Evolutionary conservation across 106 monocot genomes (phyloP).

Genomic region (Ottelia alismoides): DNA sequence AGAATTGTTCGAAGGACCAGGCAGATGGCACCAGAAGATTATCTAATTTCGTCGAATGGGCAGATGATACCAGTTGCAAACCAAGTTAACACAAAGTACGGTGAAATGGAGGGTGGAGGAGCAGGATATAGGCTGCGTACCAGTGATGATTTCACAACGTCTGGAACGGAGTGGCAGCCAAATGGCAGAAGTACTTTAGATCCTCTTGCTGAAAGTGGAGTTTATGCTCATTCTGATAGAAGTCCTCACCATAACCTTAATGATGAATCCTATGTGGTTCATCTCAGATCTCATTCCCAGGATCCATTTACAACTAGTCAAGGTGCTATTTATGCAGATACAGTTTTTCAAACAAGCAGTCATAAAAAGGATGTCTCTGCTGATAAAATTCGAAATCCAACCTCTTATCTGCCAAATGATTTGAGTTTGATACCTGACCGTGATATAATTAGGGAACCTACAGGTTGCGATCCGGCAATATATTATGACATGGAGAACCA

Average conservation of each 20-base stretch:
- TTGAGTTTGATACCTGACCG: constrained; percentile 70
- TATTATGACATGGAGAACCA: constrained; percentile 49
- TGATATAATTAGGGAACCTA: constrained; percentile 28
- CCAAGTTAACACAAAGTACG: constrained; percentile 21
- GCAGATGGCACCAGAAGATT: constrained; percentile 27
- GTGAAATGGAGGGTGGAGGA: constrained; percentile 44
- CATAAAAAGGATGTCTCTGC: too few species aligned
- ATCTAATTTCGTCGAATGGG: constrained; percentile 28
- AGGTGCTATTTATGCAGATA: constrained; percentile 50
- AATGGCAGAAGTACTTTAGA: constrained; percentile 24
- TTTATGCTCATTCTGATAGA: constrained; percentile 14
- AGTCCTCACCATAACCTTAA: constrained; percentile 15
- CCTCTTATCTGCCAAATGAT: constrained; percentile 63
- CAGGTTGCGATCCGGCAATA: constrained; percentile 58
- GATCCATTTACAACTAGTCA: constrained; percentile 22
- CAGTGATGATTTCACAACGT: constrained; percentile 58
- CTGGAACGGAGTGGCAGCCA: constrained; percentile 38
- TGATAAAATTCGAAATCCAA: constrained; percentile 14
- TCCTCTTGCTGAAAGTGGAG: constrained; percentile 34
- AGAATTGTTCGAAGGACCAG: constrained; percentile 17
- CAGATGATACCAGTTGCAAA: constrained; percentile 16
- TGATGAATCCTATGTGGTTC: constrained; percentile 77
- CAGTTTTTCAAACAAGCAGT: constrained; percentile 21
- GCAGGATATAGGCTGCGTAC: constrained; percentile 24
- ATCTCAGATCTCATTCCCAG: constrained; percentile 30